Base-by-base conservation (phyloP, 345 rosid species). In the Hypericum androsaemum region DNA sequence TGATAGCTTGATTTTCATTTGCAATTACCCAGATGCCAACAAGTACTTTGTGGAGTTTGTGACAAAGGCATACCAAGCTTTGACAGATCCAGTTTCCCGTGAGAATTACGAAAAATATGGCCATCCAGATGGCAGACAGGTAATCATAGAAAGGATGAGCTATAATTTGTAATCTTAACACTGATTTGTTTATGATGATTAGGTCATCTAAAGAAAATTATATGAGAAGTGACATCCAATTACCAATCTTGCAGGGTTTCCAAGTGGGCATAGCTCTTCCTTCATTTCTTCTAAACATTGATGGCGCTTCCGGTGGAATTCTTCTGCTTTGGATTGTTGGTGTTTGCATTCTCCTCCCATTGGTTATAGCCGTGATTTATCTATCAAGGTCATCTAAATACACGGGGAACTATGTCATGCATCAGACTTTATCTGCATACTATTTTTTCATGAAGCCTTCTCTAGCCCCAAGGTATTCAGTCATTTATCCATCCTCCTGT, bases 241-340 rank as follows among this genome's bases (percentile, higher is more conserved):
- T 46, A 55, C 7, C 65, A 61, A 40, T 56, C 55, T 55, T 63
- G 58, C 81, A 88, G 97, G 97, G 99, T 5, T 94, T 94, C 75
- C 94, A 94, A 94, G 83, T 94, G 95, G 99, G 99, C 59, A 86
- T 94, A 44, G 99, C 99, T 54, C 97, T 94, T 56, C 99, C 99
- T 39, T 89, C 81, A 59, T 94, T 92, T 69, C 76, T 88, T 61
- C 75, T 92, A 39, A 73, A 92, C 77, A 88, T 88, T 39, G 95
- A 92, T 64, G 97, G 97, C 58, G 83, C 95, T 56, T 88, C 80
- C 42, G 98, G 95, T 71, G 98, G 98, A 72, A 88, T 92, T 59
- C 83, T 92, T 58, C 70, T 94, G 53, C 90, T 92, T 59, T 88
- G 97, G 97, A 88, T 92, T 38, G 99, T 92, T 66, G 99, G 95